Percentiles rank a stretch among this genome's conserved stretches.
phyloP scores from a whole-genome alignment of 257 asterid species.

The Solanum bulbocastanum region DNA sequence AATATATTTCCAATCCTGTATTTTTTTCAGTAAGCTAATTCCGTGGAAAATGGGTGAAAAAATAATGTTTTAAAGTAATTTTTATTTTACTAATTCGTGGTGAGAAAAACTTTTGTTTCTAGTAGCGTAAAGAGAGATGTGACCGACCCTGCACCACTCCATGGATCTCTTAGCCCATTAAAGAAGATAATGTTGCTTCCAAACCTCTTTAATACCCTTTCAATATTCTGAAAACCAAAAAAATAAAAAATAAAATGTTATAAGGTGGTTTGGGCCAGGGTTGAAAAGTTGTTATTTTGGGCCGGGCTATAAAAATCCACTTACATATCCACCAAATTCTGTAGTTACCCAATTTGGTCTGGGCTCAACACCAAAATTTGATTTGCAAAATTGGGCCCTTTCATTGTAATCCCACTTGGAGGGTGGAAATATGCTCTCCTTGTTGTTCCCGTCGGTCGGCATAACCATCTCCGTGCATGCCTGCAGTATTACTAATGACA shows the following conservation, averaged over 20 bases:
- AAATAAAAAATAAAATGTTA: too few species aligned
- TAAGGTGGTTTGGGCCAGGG: conserved; percentile 4
- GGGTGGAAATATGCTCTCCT: conserved; percentile 57
- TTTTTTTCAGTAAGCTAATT: too few species aligned
- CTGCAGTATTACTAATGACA: conserved; percentile 14
- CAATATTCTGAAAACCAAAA: conserved; percentile 33
- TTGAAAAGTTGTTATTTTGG: not conserved
- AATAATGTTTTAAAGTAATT: too few species aligned
- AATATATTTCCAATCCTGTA: too few species aligned
- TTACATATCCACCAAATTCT: conserved; percentile 71
- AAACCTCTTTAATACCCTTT: conserved; percentile 41
- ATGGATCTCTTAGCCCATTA: conserved; percentile 85
- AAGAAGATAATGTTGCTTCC: conserved; percentile 89
- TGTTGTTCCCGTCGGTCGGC: conserved; percentile 40
- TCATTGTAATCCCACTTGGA: conserved; percentile 39
- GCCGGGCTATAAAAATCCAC: not conserved
- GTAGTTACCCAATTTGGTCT: conserved; percentile 73
- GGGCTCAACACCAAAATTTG: conserved; percentile 31
- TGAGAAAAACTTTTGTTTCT: not conserved
- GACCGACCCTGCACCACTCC: conserved; percentile 87
- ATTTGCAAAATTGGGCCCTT: conserved; percentile 26
- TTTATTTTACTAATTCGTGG: not conserved
- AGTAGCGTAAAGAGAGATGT: not conserved
- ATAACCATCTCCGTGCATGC: conserved; percentile 86
- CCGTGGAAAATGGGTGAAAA: too few species aligned